Percentiles rank a stretch among this genome's conserved stretches.
Conservation (phyloP, 768 basidiomycete species). For the Termitomyces sp. region DNA sequence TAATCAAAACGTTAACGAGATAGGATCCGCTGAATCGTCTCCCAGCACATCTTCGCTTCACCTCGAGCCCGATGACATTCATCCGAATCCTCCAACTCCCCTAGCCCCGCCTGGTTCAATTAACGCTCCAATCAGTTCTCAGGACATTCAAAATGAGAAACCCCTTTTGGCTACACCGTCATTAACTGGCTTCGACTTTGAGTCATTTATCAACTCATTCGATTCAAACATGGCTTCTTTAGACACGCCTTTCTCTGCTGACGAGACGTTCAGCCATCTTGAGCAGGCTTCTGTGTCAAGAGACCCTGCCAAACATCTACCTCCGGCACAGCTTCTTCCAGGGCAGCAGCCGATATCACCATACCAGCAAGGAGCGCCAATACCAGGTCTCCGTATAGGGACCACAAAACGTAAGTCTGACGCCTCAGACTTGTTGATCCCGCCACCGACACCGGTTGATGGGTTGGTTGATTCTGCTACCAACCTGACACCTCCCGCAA, state of each 20-base stretch:
- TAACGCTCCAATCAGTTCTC: background rate
- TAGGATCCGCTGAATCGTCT: background rate
- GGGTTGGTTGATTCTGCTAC: background rate
- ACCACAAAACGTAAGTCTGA: conserved; percentile 14
- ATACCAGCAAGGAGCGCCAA: conserved; percentile 6
- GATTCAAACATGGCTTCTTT: background rate
- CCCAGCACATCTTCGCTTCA: conserved; percentile 6
- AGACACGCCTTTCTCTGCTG: background rate
- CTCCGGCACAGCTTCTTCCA: background rate
- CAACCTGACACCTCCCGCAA: background rate
- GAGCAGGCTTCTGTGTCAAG: background rate
- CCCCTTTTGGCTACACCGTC: background rate
- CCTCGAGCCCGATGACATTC: conserved; percentile 4
- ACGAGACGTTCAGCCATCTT: conserved; percentile 4
- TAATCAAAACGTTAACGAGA: background rate
- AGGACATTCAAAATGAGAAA: background rate
- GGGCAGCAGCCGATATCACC: background rate
- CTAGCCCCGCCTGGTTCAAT: background rate
- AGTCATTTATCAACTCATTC: conserved; percentile 13
- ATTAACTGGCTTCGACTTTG: conserved; percentile 9
- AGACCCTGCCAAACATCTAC: background rate
- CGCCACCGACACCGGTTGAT: background rate
- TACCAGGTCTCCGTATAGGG: conserved; percentile 7
- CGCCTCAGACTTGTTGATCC: conserved; percentile 9
- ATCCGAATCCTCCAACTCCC: background rate